A percentile compares a stretch with the other conserved stretches of the same genome.
Evolutionary conservation across 768 basidiomycete genomes (phyloP).

Genomic region (Krasilnikovozyma curviuscula): DNA sequence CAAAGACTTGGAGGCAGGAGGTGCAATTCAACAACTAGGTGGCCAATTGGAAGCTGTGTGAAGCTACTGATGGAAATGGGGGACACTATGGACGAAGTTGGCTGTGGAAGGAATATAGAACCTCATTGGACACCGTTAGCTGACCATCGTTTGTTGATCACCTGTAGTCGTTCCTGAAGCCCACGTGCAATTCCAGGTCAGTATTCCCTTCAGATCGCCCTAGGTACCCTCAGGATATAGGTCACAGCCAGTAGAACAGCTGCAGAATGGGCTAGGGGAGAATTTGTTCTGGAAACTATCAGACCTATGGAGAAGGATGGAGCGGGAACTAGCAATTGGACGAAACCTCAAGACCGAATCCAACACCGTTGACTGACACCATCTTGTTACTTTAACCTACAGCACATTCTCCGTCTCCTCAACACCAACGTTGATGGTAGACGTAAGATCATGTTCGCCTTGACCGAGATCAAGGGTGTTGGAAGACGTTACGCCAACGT

Average conservation of each 20-base stretch:
- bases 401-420: slow-evolving; percentile 98
- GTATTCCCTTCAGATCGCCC: slow-evolving; percentile 11
- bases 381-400: slow-evolving; percentile 13
- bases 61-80: too few species aligned
- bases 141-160: neutral
- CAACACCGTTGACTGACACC: neutral
- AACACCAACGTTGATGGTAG: slow-evolving; percentile 99
- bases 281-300: neutral
- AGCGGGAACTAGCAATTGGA: neutral
- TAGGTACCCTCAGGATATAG: neutral
- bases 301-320: too few species aligned
- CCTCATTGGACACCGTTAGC: neutral
- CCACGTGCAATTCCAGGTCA: slow-evolving; percentile 85
- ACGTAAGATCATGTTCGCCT: slow-evolving; percentile 90
- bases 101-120: too few species aligned
- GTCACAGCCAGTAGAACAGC: neutral
- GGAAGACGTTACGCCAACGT: slow-evolving; percentile 96
- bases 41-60: too few species aligned
- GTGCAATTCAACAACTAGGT: too few species aligned
- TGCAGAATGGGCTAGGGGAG: neutral
- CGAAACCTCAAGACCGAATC: slow-evolving; percentile 2
- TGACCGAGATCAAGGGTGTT: slow-evolving; percentile 99
- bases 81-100: too few species aligned
- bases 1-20: too few species aligned
- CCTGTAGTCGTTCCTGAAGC: slow-evolving; percentile 86